These are phyloP conservation scores for Metarhizium sp. DNA, from an alignment of 2,329 filamentous ascomycete genomes.

Conservation along the genomic window DNA sequence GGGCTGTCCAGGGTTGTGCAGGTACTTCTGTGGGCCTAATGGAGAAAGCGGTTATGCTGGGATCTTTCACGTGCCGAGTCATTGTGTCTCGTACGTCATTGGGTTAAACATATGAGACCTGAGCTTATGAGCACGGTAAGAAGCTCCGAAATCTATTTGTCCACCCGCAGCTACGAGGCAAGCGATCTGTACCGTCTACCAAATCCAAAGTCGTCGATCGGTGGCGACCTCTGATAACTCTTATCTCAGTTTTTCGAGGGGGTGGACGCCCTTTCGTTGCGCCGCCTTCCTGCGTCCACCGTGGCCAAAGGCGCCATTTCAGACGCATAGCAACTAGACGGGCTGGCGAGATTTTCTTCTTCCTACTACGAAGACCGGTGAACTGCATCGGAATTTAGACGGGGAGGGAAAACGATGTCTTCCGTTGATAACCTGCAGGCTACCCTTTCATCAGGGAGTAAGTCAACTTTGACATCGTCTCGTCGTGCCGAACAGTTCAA, in stretches of 20 bases:
- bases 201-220: not conserved
- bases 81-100: not conserved
- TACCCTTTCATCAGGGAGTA: not conserved
- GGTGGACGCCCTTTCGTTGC: too few relatives aligned
- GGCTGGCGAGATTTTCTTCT: not conserved
- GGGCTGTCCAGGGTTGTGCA: not conserved
- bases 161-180: not conserved
- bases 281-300: too few relatives aligned
- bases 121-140: not conserved
- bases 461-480: not conserved
- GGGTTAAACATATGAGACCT: not conserved
- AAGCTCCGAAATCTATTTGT: not conserved
- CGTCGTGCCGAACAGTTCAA: not conserved
- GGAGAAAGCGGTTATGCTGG: too few relatives aligned
- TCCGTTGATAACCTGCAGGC: not conserved
- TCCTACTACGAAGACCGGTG: too few relatives aligned
- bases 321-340: not conserved
- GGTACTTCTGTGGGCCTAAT: not conserved
- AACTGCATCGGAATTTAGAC: too few relatives aligned
- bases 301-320: not conserved
- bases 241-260: too few relatives aligned
- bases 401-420: not conserved
- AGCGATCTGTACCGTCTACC: not conserved
- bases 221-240: too few relatives aligned
- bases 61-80: not conserved